Conservation (phyloP, 164 flowering plant species). For the Umbilicus rupestris region DNA sequence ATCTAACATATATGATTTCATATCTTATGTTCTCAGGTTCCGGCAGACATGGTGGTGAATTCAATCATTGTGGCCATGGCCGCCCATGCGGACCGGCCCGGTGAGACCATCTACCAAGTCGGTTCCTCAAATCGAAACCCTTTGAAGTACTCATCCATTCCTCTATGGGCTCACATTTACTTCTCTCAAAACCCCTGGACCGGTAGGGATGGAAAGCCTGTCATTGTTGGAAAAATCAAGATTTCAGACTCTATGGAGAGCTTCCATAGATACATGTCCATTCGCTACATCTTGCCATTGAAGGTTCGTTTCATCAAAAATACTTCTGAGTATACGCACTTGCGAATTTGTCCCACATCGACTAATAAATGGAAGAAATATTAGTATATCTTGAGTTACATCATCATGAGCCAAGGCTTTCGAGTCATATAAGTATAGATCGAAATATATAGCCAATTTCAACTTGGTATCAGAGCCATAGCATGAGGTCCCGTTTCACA, state of each 20-base stretch:
- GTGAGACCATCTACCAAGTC: constrained; percentile 38
- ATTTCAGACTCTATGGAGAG: constrained; percentile 20
- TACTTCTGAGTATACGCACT: too few relatives aligned
- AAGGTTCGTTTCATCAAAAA: constrained; percentile 32
- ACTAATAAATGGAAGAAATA: too few relatives aligned
- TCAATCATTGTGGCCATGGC: constrained; percentile 49
- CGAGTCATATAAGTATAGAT: too few relatives aligned
- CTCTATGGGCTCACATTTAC: constrained; percentile 22
- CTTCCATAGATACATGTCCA: constrained; percentile 21
- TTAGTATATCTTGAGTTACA: too few relatives aligned
- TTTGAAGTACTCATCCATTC: constrained; percentile 12
- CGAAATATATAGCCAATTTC: too few relatives aligned
- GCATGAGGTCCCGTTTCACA: too few relatives aligned
- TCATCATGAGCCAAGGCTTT: too few relatives aligned
- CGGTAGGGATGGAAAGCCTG: constrained; percentile 25
- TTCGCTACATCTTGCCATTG: constrained; percentile 39
- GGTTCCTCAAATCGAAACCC: constrained; percentile 55
- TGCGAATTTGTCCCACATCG: too few relatives aligned
- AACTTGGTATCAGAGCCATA: too few relatives aligned
- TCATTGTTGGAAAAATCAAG: constrained; percentile 21
- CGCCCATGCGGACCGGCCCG: constrained; percentile 31
- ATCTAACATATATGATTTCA: background rate
- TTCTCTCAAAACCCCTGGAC: constrained; percentile 34
- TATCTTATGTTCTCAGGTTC: constrained; percentile 36
- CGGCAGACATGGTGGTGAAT: constrained; percentile 86